Evolutionary conservation across 2,329 filamentous ascomycete genomes (phyloP).

Genomic region (Diplodia scrobiculata): DNA sequence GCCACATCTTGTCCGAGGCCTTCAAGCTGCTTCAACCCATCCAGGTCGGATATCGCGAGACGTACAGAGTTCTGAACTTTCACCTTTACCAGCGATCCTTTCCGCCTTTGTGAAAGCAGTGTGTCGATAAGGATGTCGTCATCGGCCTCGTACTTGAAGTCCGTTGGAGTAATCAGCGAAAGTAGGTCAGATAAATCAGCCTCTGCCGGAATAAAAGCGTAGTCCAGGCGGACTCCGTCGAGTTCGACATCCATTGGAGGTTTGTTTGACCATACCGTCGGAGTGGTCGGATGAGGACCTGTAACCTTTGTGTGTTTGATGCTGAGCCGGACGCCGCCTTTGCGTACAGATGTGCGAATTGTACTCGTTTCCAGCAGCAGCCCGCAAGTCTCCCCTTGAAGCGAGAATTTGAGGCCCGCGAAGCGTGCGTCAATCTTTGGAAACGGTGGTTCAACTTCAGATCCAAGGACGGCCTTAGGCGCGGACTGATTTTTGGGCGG

Average conservation of each 20-base stretch:
- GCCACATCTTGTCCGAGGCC: slow-evolving; percentile 75
- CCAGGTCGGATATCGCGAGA: slow-evolving; percentile 58
- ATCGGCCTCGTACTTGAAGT: slow-evolving; percentile 82
- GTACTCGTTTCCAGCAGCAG: slow-evolving; percentile 75
- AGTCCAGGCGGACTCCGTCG: slow-evolving; percentile 69
- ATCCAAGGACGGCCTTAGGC: slow-evolving; percentile 30
- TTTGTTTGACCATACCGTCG: slow-evolving; percentile 48
- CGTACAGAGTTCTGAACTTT: slow-evolving; percentile 49
- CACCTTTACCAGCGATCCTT: slow-evolving; percentile 78
- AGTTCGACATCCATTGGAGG: slow-evolving; percentile 59
- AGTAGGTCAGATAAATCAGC: slow-evolving; percentile 79
- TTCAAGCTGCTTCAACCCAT: slow-evolving; percentile 68
- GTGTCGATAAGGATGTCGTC: slow-evolving; percentile 96
- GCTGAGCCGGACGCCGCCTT: slow-evolving; percentile 69
- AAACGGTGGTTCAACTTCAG: slow-evolving; percentile 29
- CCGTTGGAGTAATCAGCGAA: slow-evolving; percentile 85
- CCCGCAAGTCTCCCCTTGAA: slow-evolving; percentile 77
- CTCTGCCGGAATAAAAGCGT: slow-evolving; percentile 71
- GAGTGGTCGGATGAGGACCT: slow-evolving; percentile 65
- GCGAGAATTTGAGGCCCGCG: slow-evolving; percentile 71
- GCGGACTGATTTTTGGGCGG: slow-evolving; percentile 38
- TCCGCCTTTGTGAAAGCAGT: slow-evolving; percentile 78
- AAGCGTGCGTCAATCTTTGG: slow-evolving; percentile 75
- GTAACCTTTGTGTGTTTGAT: slow-evolving; percentile 74
- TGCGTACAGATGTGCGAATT: slow-evolving; percentile 76